Base-by-base conservation (phyloP, 1,139 yeast genomes). In the Protomyces pachydermus region DNA sequence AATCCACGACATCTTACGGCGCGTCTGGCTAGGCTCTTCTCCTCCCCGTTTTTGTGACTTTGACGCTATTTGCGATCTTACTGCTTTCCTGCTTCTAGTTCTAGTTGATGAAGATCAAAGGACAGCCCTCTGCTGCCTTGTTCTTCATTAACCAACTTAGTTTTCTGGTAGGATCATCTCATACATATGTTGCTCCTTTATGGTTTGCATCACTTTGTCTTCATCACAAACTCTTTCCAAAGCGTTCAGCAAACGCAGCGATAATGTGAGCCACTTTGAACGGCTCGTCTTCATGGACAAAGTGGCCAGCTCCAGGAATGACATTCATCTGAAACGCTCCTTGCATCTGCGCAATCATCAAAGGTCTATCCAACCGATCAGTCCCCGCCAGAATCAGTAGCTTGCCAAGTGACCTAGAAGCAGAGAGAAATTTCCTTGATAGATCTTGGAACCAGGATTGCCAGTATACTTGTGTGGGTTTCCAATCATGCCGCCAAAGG, bases 261-360 rank as follows among this genome's bases (percentile, higher is more conserved):
- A 53, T 42, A n/a, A 60, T 23, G 16, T 42, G 52, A 10, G 91
- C 87, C 0, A 88, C 80, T 69, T 86, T 87, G 14, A 72, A 75
- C 0, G 98, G 95, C 12, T 82, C 80, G 74, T 93, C 99, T 73
- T 93, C 98, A 60, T 93, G 98, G 20, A 93, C 78, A 71, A 91
- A 93, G 75, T 93, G 99, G 1, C 98, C 97, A 0, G 91, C 80
- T 46, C 84, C 86, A 71, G 83, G 85, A 74, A 91, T 87, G 3
- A 91, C 95, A 16, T 89, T 85, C 56, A 93, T 79, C 74, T 93
- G 98, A 74, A 87, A 93, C 72, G 88, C 90, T 38, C 81, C 81
- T 75, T 91, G 98, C 98, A 93, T 93, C 75, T 95, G 98, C 0
- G 97, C 98, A 65, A 93, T 86, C 73, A 91, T 90, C 52, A 93